Conservation (phyloP, 371 early-diverging fungal species). For the Funneliformis caledonium region DNA sequence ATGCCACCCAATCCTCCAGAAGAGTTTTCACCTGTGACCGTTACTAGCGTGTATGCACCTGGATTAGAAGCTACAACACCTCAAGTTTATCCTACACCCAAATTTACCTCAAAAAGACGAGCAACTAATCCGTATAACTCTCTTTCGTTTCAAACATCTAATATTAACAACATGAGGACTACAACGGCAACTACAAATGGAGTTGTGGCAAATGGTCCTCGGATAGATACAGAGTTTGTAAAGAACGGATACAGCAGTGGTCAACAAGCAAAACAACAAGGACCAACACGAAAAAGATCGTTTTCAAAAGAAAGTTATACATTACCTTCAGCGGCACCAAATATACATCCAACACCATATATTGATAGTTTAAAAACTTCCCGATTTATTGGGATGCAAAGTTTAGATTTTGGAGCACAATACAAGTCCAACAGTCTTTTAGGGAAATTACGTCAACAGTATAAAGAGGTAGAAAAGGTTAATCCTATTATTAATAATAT, state of each 20-base stretch:
- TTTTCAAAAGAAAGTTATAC: not conserved
- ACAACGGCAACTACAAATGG: not conserved
- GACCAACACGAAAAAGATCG: not conserved
- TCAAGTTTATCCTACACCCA: not conserved
- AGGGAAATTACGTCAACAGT: constrained; percentile 15
- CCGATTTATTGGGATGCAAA: not conserved
- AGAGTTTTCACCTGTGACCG: constrained; percentile 5
- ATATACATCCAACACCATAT: not conserved
- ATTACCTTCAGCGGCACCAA: not conserved
- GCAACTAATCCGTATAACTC: not conserved
- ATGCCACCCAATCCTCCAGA: constrained; percentile 15
- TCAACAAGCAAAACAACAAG: constrained; percentile 2
- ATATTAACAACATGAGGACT: not conserved
- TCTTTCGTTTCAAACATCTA: not conserved
- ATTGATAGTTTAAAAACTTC: too few species aligned
- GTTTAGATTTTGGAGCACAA: not conserved
- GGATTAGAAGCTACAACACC: not conserved
- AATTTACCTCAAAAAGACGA: not conserved
- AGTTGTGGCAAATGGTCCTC: not conserved
- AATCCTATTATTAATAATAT: not conserved
- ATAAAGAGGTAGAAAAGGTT: constrained; percentile 8
- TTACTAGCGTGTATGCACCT: not conserved
- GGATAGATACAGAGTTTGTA: not conserved
- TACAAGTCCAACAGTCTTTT: not conserved
- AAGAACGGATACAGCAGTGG: not conserved